Evolutionary conservation across 2,329 filamentous ascomycete genomes (phyloP).

Genomic region (Nemania bipapillata): DNA sequence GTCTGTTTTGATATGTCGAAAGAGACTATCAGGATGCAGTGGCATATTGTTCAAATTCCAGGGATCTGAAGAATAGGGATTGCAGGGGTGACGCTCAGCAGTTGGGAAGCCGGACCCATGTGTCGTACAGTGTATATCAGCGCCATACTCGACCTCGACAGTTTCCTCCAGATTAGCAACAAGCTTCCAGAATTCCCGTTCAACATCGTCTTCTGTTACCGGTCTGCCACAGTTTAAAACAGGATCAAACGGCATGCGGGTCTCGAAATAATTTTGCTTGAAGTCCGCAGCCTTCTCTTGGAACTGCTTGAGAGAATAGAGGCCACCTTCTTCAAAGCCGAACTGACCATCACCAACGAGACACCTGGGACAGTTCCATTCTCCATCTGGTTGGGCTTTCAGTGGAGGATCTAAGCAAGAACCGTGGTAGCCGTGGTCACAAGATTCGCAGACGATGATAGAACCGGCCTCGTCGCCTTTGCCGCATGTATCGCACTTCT

Average conservation of each 20-base stretch:
- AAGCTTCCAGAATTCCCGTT: slow-evolving; percentile 94
- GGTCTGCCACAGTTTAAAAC: slow-evolving; percentile 81
- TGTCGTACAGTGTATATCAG: slow-evolving; percentile 97
- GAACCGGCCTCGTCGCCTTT: slow-evolving; percentile 77
- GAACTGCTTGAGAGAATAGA: slow-evolving; percentile 95
- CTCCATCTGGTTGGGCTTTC: slow-evolving; percentile 78
- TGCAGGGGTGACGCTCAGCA: slow-evolving; percentile 86
- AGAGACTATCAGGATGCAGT: slow-evolving; percentile 88
- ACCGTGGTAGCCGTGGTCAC: slow-evolving; percentile 87
- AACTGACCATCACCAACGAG: slow-evolving; percentile 96
- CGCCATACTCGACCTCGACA: slow-evolving; percentile 97
- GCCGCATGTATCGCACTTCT: slow-evolving; percentile 88
- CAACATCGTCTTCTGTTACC: slow-evolving; percentile 93
- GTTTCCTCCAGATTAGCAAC: slow-evolving; percentile 94
- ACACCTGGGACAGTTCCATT: slow-evolving; percentile 97
- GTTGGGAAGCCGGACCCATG: slow-evolving; percentile 98
- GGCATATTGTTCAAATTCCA: slow-evolving; percentile 97
- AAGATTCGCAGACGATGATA: slow-evolving; percentile 87
- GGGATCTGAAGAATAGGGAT: slow-evolving; percentile 86
- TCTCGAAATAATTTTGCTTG: slow-evolving; percentile 92
- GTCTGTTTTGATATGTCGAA: slow-evolving; percentile 96
- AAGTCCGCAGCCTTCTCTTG: slow-evolving; percentile 96
- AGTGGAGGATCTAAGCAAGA: slow-evolving; percentile 88
- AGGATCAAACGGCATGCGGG: slow-evolving; percentile 88
- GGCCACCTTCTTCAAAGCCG: slow-evolving; percentile 93